Evolutionary conservation across 2,329 filamentous ascomycete species (phyloP).

Genomic region (Ophiostoma ips): DNA sequence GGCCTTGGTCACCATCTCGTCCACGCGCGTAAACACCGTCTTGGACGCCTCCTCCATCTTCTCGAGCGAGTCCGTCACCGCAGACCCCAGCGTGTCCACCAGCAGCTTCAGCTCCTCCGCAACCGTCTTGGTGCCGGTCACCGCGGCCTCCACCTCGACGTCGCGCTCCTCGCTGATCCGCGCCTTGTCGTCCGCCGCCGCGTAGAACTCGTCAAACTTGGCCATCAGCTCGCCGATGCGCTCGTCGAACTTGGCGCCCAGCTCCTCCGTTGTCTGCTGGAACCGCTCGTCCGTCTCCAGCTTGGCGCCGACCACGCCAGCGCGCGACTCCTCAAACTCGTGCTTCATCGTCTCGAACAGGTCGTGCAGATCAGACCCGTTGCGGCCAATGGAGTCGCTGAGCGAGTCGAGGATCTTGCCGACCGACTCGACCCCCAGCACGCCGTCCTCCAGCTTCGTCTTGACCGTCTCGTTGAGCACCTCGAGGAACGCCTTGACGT

Average conservation of each 20-base stretch:
- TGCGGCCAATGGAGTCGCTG: constrained; percentile 46
- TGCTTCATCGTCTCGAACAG: constrained; percentile 62
- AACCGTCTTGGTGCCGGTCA: constrained; percentile 61
- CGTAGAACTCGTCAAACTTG: constrained; percentile 80
- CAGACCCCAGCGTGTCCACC: constrained; percentile 70
- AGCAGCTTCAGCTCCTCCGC: constrained; percentile 79
- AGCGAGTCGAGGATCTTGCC: constrained; percentile 56
- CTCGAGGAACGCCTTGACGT: constrained; percentile 59
- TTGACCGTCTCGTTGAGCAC: constrained; percentile 67
- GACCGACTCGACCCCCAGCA: constrained; percentile 56
- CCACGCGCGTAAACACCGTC: constrained; percentile 70
- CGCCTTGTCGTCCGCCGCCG: constrained; percentile 57
- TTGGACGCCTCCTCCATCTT: constrained; percentile 80
- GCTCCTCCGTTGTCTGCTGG: constrained; percentile 38
- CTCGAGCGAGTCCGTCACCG: constrained; percentile 69
- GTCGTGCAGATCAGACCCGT: constrained; percentile 52
- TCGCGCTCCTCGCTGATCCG: constrained; percentile 62
- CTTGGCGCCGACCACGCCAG: constrained; percentile 65
- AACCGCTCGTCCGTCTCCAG: constrained; percentile 74
- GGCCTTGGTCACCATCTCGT: constrained; percentile 60
- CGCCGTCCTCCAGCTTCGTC: constrained; percentile 62
- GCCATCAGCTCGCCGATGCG: constrained; percentile 62
- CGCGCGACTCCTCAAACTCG: constrained; percentile 78
- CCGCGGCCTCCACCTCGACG: constrained; percentile 55
- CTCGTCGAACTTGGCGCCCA: constrained; percentile 45